Evolutionary conservation across 2,329 filamentous ascomycete species (phyloP).

Genomic region (Alternaria sp.): DNA sequence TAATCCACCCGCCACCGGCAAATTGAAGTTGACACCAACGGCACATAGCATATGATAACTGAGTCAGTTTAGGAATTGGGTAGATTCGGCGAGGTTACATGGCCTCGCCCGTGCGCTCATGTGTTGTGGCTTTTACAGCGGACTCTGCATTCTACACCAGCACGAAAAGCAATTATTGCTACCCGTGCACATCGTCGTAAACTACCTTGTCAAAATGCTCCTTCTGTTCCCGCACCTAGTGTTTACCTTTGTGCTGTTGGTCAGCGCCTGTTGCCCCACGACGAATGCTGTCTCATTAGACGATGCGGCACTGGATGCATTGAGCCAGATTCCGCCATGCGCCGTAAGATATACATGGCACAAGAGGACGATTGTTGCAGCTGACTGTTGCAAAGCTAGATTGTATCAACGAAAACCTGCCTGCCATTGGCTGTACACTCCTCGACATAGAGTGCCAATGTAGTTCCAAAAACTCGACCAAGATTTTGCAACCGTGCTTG

Average conservation of each 20-base stretch:
- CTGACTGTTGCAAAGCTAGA: background rate
- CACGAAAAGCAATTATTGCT: background rate
- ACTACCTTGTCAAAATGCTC: background rate
- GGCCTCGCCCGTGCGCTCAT: background rate
- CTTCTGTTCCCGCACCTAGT: background rate
- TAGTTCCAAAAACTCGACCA: slow-evolving; percentile 10
- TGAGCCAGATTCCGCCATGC: background rate
- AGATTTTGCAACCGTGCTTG: slow-evolving; percentile 6
- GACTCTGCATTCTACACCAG: background rate
- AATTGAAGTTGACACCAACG: background rate
- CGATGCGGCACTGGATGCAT: background rate
- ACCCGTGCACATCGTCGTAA: background rate
- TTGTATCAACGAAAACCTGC: slow-evolving; percentile 2
- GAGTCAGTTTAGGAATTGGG: background rate
- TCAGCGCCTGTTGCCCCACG: background rate
- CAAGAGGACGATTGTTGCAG: background rate
- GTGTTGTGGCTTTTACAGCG: background rate
- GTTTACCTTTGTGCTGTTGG: background rate
- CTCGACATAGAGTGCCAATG: slow-evolving; percentile 7
- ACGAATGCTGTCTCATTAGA: background rate
- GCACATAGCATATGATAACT: background rate
- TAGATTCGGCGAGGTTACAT: background rate
- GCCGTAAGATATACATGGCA: background rate
- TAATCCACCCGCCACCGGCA: background rate
- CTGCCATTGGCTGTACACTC: slow-evolving; percentile 2